Percentiles rank a stretch among this genome's conserved stretches.
phyloP scores from a whole-genome alignment of 768 basidiomycete species.

The Asterophora lycoperdoides region DNA sequence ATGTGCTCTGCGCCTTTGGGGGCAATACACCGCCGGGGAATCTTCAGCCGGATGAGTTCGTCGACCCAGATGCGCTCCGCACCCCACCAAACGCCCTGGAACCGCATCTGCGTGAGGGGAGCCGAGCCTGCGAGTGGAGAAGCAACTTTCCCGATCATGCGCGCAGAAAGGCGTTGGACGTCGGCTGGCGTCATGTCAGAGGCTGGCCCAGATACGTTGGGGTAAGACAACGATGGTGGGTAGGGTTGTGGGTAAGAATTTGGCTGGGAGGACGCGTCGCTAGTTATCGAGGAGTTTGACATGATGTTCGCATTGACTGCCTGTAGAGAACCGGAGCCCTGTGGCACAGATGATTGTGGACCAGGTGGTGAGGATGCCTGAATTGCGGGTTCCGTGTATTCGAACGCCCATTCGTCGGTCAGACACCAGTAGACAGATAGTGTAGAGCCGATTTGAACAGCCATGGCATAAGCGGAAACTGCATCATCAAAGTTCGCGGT shows the following conservation, averaged over 20 bases:
- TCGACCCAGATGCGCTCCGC: constrained; percentile 85
- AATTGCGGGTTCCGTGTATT: constrained; percentile 38
- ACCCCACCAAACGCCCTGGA: constrained; percentile 88
- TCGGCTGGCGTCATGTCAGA: constrained; percentile 21
- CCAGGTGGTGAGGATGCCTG: constrained; percentile 15
- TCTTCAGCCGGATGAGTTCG: constrained; percentile 77
- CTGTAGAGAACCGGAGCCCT: constrained; percentile 29
- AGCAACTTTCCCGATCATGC: constrained; percentile 22
- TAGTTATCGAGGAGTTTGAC: constrained; percentile 6
- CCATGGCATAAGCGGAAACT: constrained; percentile 61
- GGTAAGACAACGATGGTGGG: constrained; percentile 9
- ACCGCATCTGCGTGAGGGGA: constrained; percentile 45
- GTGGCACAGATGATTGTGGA: constrained; percentile 7
- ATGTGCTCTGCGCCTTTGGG: constrained; percentile 61
- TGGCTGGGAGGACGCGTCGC: constrained; percentile 1
- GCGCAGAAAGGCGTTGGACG: constrained; percentile 18
- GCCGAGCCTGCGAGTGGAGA: constrained; percentile 12
- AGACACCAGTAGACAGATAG: constrained; percentile 65
- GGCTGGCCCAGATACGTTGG: constrained; percentile 16
- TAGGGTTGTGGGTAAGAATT: constrained; percentile 5
- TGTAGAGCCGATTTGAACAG: constrained; percentile 64
- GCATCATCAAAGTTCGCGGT: constrained; percentile 44
- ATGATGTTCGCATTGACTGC: constrained; percentile 40
- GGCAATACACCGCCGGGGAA: constrained; percentile 61
- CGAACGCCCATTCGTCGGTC: constrained; percentile 69